Base-by-base conservation (phyloP, 352 stramenopile species). In the Thalassiosira mediterranea region DNA sequence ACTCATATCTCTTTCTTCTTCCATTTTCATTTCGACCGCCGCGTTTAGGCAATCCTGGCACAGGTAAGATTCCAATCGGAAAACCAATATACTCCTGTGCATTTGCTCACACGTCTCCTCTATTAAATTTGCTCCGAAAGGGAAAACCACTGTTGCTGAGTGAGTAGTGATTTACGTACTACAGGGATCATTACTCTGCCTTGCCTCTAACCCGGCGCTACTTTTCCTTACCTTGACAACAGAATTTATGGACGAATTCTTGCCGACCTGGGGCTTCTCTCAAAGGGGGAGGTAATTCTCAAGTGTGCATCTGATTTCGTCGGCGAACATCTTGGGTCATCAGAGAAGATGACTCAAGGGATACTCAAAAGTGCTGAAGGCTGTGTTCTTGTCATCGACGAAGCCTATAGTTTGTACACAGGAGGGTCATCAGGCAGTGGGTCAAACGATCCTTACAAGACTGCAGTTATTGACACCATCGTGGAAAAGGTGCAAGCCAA, bases 381-480 rank as follows among this genome's bases (percentile, higher is more conserved):
- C 3, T 96, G 96, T 61, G 94, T 98, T 13, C 81, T 97, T 11
- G 90, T 98, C 4, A 97, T 98, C 42, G 95, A 98, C 53, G 95
- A 98, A 78, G 94, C 94, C 0, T 98, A 98, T 79, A 95, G 89
- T 26, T 53, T 98, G 1, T 83, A 96, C 58, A 61, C 61, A 61
- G 61, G 61, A 58, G 46, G 46, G 15, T 61, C 61, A 57, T 60
- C 46, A 28, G 61, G 46, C 5, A 61, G 61, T 52, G 61, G 61
- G 7, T 34, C 44, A 10, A 69, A 72, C 48, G 52, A 72, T 56
- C 51, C 52, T 0, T 88, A 87, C 46, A 75, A 77, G 19, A 65
- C 29, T 23, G 29, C 58, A 53, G 91, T 93, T 19, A 49, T 97
- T 2, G 88, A 97, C 59, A 95, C 95, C 2, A 47, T 98, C 13